Base-by-base conservation (phyloP, 2,329 filamentous ascomycete genomes). In the Trichoderma sp. region DNA sequence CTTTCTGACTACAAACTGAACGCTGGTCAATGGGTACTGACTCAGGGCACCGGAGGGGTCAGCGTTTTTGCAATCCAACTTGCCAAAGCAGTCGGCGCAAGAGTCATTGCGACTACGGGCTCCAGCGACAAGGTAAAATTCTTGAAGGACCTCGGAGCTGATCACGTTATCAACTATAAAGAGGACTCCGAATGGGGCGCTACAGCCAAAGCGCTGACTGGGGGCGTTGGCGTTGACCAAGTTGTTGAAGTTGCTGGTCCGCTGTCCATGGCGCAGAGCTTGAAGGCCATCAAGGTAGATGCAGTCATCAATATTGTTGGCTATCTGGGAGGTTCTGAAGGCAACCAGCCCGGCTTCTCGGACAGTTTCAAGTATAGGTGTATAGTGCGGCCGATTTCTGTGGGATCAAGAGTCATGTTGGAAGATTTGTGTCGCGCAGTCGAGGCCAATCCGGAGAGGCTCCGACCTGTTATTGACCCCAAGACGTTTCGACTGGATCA, bases 361-460 rank as follows among this genome's bases (percentile, higher is more conserved):
- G 62, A 57, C 27, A 31, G 52, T n/a, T 33, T 57, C 53, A 24
- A 8, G 29, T 13, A 35, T 6, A 47, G 35, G 31, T 65, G 62
- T 24, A 31, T 65, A 24, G 37, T 47, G 3, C 62, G 53, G 8
- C 52, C 62, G 14, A 65, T 65, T 35, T 27, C 19, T 11, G 62
- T 57, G 7, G 62, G 53, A 56, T 37, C 62, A 5, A 47, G 63
- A 37, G 10, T 14, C 40, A 14, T 58, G 63, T 27, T 58, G 16
- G 62, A 65, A 49, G 52, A 65, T n/a, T 24, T 65, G 62, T 65
- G 62, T 24, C 35, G 62, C 14, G 52, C 62, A 19, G 31, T 65
- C 2, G 62, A 65, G 35, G 62, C 52, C 6, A 57, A 57, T 29
- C 33, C 35, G 31, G 52, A 57, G 53, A 66, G 47, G 37, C 62